Evolutionary conservation across 148 eudicot species (phyloP), one percentile per base, ranked within the genome.

Genomic region (Cornus controversa): DNA sequence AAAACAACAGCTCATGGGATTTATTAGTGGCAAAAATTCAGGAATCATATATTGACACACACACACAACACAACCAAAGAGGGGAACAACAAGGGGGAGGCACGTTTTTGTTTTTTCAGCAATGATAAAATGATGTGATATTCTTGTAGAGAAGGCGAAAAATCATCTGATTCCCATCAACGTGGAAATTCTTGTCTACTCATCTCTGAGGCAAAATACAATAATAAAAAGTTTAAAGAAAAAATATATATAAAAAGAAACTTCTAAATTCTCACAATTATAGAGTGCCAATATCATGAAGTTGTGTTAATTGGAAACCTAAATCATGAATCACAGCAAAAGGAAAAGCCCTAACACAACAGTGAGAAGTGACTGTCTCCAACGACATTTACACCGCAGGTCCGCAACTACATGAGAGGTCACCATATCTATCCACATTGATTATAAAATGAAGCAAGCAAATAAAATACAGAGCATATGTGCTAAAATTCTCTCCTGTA

Each of bases 361-460:
- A 9, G 45, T 2, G 45, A 31, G 34, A 31, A 31, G 34, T 5
- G 4, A 31, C 45, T 64, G 57, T 72, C 66, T 47, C 13, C 13
- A 11, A 60, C n/a, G n/a, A n/a, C n/a, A n/a, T n/a, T n/a, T n/a
- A n/a, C n/a, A n/a, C n/a, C n/a, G n/a, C n/a, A n/a, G n/a, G n/a
- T n/a, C 34, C 15, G 50, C 4, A 31, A 31, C 34, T 31, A 31
- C 34, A 31, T 31, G 34, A 40, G 45, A 40, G 45, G 45, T 8
- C 10, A 40, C 45, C 8, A 7, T 40, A 40, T 6, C 45, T 40
- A 74, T 63, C 77, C 54, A 62, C 68, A 74, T 60, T 72, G 75
- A 5, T 11, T 31, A 57, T 16, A 27, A 20, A 60, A 71, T 16
- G 16, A 50, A 37, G 8, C 8, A 27, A 8, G 22, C 63, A 57